Evolutionary conservation across 2,329 filamentous ascomycete genomes (phyloP).

Genomic region (Dactylellina cionopaga): DNA sequence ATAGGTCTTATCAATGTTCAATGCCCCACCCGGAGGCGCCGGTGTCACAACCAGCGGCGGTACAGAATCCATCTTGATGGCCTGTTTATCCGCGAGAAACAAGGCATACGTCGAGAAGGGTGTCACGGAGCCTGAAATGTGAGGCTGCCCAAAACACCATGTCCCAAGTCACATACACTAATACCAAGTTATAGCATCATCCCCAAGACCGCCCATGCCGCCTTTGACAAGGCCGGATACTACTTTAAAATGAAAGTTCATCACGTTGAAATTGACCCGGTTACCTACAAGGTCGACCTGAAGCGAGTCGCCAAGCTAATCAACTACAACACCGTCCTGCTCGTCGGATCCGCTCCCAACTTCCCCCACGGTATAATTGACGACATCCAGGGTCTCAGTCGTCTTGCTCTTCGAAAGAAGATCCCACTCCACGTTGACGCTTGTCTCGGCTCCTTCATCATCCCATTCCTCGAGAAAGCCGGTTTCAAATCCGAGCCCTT

Average conservation of each 20-base stretch:
- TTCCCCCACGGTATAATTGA: conserved; percentile 99
- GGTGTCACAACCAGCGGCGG: conserved; percentile 92
- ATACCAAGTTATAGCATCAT: conserved; percentile 74
- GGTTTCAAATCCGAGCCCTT: conserved; percentile 89
- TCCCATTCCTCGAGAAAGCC: conserved; percentile 91
- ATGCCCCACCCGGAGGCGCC: conserved; percentile 83
- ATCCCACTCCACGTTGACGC: conserved; percentile 96
- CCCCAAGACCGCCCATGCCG: conserved; percentile 92
- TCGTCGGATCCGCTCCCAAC: conserved; percentile 95
- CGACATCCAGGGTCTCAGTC: conserved; percentile 85
- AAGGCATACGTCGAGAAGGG: conserved; percentile 86
- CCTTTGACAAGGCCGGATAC: conserved; percentile 91
- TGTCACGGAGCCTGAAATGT: conserved; percentile 95
- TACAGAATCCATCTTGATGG: conserved; percentile 97
- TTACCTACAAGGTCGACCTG: conserved; percentile 84
- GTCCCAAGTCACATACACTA: conserved; percentile 24
- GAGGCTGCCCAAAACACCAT: conserved; percentile 59
- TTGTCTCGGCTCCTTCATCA: conserved; percentile 93
- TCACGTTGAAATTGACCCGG: conserved; percentile 84
- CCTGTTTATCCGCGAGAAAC: conserved; percentile 86
- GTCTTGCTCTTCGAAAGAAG: conserved; percentile 79
- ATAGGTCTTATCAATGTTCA: conserved; percentile 79
- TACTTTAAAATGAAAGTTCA: conserved; percentile 98
- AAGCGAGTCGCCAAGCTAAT: conserved; percentile 81
- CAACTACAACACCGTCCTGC: conserved; percentile 91